These are phyloP conservation scores for Boletellus ananas DNA, from an alignment of 768 basidiomycete species.

Conservation along the genomic window DNA sequence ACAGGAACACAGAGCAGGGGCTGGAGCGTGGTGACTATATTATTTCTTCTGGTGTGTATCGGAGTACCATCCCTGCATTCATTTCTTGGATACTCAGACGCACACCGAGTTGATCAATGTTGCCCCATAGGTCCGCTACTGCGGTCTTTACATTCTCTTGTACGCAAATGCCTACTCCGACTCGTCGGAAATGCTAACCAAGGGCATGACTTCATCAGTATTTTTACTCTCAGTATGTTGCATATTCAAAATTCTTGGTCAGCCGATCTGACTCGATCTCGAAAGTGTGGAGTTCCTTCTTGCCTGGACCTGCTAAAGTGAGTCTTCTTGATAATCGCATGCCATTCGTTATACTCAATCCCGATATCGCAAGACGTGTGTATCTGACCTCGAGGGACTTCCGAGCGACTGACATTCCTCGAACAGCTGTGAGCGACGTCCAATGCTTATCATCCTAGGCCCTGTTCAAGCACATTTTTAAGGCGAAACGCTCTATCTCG, in stretches of 20 bases:
- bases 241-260: not conserved
- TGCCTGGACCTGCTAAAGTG: constrained; percentile 1
- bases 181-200: not conserved
- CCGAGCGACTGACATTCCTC: not conserved
- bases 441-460: not conserved
- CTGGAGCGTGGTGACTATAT: not conserved
- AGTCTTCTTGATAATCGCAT: not conserved
- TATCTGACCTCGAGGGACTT: not conserved
- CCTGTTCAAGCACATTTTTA: not conserved
- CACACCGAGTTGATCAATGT: not conserved
- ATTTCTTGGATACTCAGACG: not conserved
- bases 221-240: not conserved
- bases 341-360: not conserved
- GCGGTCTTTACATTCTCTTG: constrained; percentile 2
- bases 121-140: constrained; percentile 2
- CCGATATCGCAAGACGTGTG: not conserved
- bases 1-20: not conserved
- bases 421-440: constrained; percentile 2
- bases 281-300: constrained; percentile 3
- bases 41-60: not conserved
- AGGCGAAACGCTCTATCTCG: not conserved
- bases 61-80: not conserved
- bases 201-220: not conserved
- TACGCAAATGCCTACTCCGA: not conserved
- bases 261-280: not conserved